These are phyloP conservation scores for Radiomyces spectabilis DNA, from an alignment of 192 early-diverging fungal genomes.

Conservation along the genomic window DNA sequence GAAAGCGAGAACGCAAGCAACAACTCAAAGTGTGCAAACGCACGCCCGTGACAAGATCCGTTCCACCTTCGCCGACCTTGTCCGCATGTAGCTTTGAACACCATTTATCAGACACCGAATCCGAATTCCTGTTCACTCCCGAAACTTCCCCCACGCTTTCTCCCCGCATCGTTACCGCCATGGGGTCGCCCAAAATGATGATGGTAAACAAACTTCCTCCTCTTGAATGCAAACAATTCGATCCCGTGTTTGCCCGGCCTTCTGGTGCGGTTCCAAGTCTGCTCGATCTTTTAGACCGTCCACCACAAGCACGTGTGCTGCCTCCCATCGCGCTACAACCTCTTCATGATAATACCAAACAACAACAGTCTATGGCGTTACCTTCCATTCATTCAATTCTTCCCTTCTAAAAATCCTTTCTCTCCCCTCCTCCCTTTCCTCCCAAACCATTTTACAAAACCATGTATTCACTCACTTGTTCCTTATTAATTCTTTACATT, in stretches of 20 bases:
- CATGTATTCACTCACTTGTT: not conserved
- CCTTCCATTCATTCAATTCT: constrained; percentile 9
- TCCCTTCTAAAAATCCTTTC: constrained; percentile 6
- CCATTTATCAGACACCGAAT: constrained; percentile 11
- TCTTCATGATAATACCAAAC: too few species aligned
- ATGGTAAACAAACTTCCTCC: constrained; percentile 5
- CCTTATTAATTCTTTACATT: not conserved
- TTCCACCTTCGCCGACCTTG: not conserved
- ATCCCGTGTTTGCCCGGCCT: not conserved
- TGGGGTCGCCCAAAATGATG: not conserved
- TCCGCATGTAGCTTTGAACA: constrained; percentile 1
- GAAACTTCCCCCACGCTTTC: constrained; percentile 37
- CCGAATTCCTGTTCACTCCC: constrained; percentile 37
- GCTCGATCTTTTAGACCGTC: constrained; percentile 23
- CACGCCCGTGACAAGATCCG: not conserved
- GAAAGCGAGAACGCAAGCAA: constrained; percentile 27
- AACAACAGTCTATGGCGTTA: not conserved
- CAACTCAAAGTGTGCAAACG: not conserved
- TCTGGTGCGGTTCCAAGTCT: constrained; percentile 6
- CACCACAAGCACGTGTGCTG: constrained; percentile 23
- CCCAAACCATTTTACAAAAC: not conserved
- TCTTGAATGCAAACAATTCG: constrained; percentile 20
- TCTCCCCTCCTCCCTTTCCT: not conserved
- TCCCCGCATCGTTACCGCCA: constrained; percentile 4
- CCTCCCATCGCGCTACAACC: constrained; percentile 25